Evolutionary conservation across 805 yeast genomes (phyloP), one percentile per base, ranked within the genome.

Genomic region (Cyberlindnera maritima): DNA sequence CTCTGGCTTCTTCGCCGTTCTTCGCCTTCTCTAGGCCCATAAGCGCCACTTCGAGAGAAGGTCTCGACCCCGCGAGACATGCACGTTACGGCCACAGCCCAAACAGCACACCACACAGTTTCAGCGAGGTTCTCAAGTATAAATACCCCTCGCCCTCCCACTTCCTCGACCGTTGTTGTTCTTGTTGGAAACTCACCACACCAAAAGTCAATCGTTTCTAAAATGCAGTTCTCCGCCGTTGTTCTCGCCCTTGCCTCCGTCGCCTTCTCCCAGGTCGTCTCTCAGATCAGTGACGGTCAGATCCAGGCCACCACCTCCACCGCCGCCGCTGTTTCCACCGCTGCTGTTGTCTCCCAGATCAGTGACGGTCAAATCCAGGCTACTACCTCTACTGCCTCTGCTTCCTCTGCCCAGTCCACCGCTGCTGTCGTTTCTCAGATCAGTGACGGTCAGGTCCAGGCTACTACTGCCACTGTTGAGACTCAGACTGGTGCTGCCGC

Each of bases 251-350:
- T 47, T 36, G 33, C 59, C 40, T 41, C 56, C 31, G 39, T 59
- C 17, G 56, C 64, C 33, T 38, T 49, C 32, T 52, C 53, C 21
- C 54, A 53, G 49, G 48, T 43, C 37, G 68, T 77, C 42, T 68
- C 77, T 44, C 49, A 46, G 63, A 77, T 77, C 47, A 69, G 70
- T 53, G 82, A 76, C 57, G 80, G 52, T 57, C 81, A 77, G 64
- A 67, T 47, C 31, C 55, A 48, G 40, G 51, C 45, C 14, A 36
- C 52, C 18, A 45, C 52, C 15, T 39, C 40, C 23, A 45, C 47
- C 39, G 46, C 21, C 14, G 39, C 47, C 25, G 61, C 67, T 33
- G 49, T 52, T 28, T 32, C 55, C 29, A 43, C 61, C 7, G 53
- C 51, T 36, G 44, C 45, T 41, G 56, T 57, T 35, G 55, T 61